Percentiles rank a stretch among this genome's conserved stretches.
phyloP scores from a whole-genome alignment of 306 rosid genomes.

The Purshia tridentata region DNA sequence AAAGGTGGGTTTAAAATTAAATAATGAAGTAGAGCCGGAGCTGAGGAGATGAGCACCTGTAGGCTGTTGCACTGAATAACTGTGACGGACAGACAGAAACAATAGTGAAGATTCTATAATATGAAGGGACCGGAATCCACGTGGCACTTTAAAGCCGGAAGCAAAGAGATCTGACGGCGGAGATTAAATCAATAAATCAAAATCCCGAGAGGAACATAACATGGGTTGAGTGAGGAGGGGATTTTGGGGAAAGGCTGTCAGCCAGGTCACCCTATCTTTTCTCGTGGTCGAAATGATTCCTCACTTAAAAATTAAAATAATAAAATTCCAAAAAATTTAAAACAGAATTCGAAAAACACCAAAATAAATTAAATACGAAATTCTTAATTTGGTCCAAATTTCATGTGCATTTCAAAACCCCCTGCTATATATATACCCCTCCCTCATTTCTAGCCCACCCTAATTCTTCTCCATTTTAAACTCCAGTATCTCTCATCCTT shows the following conservation, averaged over 20 bases:
- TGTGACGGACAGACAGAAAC: constrained; percentile 10
- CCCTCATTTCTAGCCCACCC: constrained; percentile 7
- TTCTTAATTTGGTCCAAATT: constrained; percentile 28
- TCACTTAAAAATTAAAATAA: not conserved
- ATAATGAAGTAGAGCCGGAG: too few relatives aligned
- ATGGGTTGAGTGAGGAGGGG: not conserved
- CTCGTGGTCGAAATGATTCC: constrained; percentile 51
- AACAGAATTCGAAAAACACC: not conserved
- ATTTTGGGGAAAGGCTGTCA: constrained; percentile 35
- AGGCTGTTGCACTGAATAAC: not conserved
- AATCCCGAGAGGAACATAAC: constrained; percentile 16
- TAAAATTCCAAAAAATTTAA: not conserved
- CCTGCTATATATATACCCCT: constrained; percentile 22
- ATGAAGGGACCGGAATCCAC: too few relatives aligned
- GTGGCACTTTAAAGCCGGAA: not conserved
- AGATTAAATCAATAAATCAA: not conserved
- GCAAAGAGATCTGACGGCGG: constrained; percentile 19
- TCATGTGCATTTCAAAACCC: constrained; percentile 37
- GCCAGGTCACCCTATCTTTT: constrained; percentile 47
- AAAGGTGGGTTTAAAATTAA: not conserved
- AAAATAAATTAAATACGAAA: not conserved
- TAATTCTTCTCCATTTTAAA: constrained; percentile 20
- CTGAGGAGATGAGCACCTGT: too few relatives aligned
- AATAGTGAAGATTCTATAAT: not conserved
- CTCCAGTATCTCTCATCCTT: not conserved